These are phyloP conservation scores for Magnolia officinalis DNA, from an alignment of 164 flowering plant species.

Conservation along the genomic window DNA sequence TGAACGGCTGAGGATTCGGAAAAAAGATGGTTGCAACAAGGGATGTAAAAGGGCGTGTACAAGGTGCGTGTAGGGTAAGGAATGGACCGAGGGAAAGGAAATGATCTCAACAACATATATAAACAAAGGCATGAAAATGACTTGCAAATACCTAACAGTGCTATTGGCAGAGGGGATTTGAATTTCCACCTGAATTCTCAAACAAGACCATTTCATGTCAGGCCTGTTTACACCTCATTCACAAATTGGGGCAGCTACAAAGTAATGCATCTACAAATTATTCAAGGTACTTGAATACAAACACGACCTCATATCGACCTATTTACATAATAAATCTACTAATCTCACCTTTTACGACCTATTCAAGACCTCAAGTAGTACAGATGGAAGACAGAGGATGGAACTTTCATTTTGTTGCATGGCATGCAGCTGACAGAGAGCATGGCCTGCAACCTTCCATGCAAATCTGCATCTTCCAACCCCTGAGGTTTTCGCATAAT, in stretches of 20 bases:
- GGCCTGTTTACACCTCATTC: not conserved
- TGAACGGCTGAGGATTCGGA: not conserved
- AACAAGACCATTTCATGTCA: not conserved
- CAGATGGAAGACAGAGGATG: constrained; percentile 31
- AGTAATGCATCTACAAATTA: not conserved
- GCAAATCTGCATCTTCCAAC: constrained; percentile 43
- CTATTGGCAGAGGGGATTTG: too few relatives aligned
- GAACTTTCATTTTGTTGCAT: constrained; percentile 23
- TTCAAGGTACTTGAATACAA: too few relatives aligned
- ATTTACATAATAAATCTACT: not conserved
- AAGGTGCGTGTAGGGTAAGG: too few relatives aligned
- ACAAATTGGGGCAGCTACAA: not conserved
- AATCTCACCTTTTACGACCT: not conserved
- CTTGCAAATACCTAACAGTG: too few relatives aligned
- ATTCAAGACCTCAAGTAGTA: constrained; percentile 31
- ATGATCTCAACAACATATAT: too few relatives aligned
- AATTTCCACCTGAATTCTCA: too few relatives aligned
- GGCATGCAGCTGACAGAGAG: constrained; percentile 40
- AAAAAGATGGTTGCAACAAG: too few relatives aligned
- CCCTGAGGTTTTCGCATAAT: constrained; percentile 27
- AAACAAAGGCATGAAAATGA: too few relatives aligned
- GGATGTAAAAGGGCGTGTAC: too few relatives aligned
- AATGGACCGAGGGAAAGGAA: too few relatives aligned
- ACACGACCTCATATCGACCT: too few relatives aligned
- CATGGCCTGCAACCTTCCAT: constrained; percentile 79